Evolutionary conservation across 306 rosid genomes (phyloP), one percentile per base, ranked within the genome.

Genomic region (Begonia loranthoides): DNA sequence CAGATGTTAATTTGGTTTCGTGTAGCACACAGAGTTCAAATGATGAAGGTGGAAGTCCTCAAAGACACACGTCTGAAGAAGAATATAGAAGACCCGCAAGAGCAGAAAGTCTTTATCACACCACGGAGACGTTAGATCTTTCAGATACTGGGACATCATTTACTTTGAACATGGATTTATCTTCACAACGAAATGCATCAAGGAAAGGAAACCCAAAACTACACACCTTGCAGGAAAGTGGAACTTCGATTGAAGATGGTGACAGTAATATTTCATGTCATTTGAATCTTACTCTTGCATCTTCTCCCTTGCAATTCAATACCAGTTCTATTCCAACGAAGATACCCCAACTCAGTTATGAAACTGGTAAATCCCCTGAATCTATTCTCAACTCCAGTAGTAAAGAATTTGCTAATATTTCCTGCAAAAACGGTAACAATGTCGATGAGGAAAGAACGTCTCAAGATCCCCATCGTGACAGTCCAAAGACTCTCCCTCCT

Each of bases 71-170:
- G 50, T 78, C 85, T 39, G 89, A 81, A 59, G 73, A 57, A 54
- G 88, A 82, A 59, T 65, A 63, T 57, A 79, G 54, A 59, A 82
- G 68, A 51, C 85, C 72, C 62, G 60, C 66, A 17, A 73, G 79
- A 73, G 53, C 80, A 9, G 73, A 65, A 33, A 64, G 72, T 14
- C 66, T 80, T 63, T 52, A 66, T 45, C 77, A 82, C 73, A 65
- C 77, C 33, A 77, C 73, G 15, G 96, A 83, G 71, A 71, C 93
- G 22, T 56, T 86, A 55, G 99, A 92, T 54, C 99, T 80, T 56
- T 74, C 96, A 17, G 99, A 86, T 70, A 76, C 99, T 13, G 96
- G 96, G 58, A 59, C 99, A 41, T 92, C 99, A 19, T 77, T 92
- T 61, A 76, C 78, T 15, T 75, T 80, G 63, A 78, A 76, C 51